These are phyloP conservation scores for Trypanosoma brucei DNA, from an alignment of 208 protist species.

Conservation along the genomic window DNA sequence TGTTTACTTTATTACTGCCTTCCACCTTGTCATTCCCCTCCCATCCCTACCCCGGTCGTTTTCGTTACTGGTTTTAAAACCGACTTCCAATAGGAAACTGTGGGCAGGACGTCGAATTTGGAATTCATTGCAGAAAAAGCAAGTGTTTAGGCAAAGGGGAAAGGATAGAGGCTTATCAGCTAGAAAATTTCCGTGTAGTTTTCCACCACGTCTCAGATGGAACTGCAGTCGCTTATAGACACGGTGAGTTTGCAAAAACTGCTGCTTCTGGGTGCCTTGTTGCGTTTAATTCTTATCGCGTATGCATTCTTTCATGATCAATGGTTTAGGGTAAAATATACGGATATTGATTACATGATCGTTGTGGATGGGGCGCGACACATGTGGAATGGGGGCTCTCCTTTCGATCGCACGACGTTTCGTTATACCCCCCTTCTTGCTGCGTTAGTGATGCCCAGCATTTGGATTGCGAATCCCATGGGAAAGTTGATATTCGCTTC, in stretches of 20 bases:
- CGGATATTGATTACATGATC: slow-evolving; percentile 96
- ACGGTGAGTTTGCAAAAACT: slow-evolving; percentile 22
- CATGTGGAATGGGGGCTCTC: slow-evolving; percentile 71
- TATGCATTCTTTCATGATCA: slow-evolving; percentile 83
- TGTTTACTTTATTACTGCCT: too few species aligned
- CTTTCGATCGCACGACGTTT: slow-evolving; percentile 92
- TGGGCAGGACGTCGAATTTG: too few species aligned
- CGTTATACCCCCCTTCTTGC: slow-evolving; percentile 93
- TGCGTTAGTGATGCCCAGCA: slow-evolving; percentile 74
- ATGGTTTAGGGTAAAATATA: slow-evolving; percentile 91
- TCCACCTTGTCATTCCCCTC: too few species aligned
- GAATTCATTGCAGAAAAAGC: too few species aligned
- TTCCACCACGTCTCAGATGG: not conserved
- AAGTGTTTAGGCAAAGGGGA: too few species aligned
- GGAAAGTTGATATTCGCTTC: slow-evolving; percentile 88
- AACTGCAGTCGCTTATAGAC: not conserved
- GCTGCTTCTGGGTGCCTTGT: slow-evolving; percentile 31
- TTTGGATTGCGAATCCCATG: slow-evolving; percentile 41
- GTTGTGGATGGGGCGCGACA: slow-evolving; percentile 91
- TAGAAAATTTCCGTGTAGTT: not conserved
- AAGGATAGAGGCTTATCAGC: too few species aligned
- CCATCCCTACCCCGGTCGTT: too few species aligned
- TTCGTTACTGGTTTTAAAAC: too few species aligned
- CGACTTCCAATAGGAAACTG: too few species aligned
- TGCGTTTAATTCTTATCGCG: slow-evolving; percentile 62